Evolutionary conservation across 1,284 basidiomycete genomes (phyloP).

Genomic region (Pholiota adiposa): DNA sequence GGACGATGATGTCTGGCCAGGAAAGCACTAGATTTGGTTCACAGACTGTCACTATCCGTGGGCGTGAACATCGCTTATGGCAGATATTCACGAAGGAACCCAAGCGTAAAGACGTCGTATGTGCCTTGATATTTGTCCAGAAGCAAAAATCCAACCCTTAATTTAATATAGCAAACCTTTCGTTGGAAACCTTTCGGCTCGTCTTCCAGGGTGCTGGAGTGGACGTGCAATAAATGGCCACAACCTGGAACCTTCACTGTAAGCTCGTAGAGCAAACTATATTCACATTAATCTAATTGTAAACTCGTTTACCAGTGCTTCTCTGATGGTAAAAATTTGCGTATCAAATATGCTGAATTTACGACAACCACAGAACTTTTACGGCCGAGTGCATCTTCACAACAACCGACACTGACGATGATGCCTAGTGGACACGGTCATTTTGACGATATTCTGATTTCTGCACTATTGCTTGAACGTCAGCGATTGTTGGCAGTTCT

Average conservation of each 20-base stretch:
- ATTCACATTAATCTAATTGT: not conserved
- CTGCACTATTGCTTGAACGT: constrained; percentile 11
- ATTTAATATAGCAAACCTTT: not conserved
- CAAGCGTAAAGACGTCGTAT: not conserved
- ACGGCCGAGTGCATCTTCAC: not conserved
- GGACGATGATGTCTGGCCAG: not conserved
- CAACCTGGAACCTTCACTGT: not conserved
- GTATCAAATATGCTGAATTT: constrained; percentile 2
- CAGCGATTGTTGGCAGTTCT: not conserved
- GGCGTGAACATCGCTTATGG: constrained; percentile 1
- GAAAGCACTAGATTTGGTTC: not conserved
- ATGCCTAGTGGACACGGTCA: constrained; percentile 11
- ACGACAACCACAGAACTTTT: not conserved
- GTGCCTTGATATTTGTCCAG: not conserved
- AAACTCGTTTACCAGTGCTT: not conserved
- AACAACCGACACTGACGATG: constrained; percentile 3
- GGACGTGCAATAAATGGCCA: not conserved
- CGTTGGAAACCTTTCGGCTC: not conserved
- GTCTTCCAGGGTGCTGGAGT: not conserved
- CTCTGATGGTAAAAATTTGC: not conserved
- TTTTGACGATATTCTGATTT: constrained; percentile 18
- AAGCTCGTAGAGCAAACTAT: not conserved
- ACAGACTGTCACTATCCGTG: constrained; percentile 5
- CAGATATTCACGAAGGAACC: not conserved
- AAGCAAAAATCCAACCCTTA: not conserved